Conservation (phyloP, 2,329 filamentous ascomycete genomes). For the Diplodia seriata region DNA sequence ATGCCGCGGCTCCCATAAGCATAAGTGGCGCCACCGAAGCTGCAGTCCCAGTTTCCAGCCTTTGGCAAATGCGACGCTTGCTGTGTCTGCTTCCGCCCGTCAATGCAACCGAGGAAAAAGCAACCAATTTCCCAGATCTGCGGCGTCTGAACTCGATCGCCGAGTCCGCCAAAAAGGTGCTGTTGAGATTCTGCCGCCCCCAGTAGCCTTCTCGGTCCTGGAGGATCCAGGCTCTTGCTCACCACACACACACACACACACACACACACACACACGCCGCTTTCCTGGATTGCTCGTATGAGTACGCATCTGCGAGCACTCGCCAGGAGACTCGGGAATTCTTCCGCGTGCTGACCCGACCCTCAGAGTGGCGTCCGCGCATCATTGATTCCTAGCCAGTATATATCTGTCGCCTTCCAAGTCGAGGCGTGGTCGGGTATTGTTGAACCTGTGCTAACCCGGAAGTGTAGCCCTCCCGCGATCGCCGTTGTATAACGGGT, state of each 20-base stretch:
- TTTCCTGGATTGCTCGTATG: not conserved
- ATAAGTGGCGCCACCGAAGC: constrained; percentile 26
- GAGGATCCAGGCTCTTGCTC: not conserved
- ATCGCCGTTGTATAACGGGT: constrained; percentile 21
- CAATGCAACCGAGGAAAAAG: constrained; percentile 20
- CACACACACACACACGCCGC: not conserved
- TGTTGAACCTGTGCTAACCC: constrained; percentile 23
- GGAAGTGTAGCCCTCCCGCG: constrained; percentile 11
- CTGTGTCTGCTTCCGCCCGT: constrained; percentile 10
- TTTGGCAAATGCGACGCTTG: constrained; percentile 25
- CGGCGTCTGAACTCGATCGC: constrained; percentile 7
- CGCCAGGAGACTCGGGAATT: constrained; percentile 11
- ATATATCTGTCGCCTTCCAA: constrained; percentile 10
- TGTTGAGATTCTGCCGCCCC: not conserved
- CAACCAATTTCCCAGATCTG: constrained; percentile 21
- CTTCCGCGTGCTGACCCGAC: not conserved
- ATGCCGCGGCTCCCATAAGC: constrained; percentile 26
- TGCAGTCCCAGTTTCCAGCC: constrained; percentile 9
- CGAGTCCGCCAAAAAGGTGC: not conserved
- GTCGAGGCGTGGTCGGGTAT: constrained; percentile 8
- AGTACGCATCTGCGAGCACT: constrained; percentile 2
- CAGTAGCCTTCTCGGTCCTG: not conserved
- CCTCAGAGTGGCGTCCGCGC: constrained; percentile 8
- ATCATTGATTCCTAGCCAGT: not conserved
- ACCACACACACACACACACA: not conserved